Conservation (phyloP, 2,329 filamentous ascomycete genomes). For the Colletotrichum viniferum region DNA sequence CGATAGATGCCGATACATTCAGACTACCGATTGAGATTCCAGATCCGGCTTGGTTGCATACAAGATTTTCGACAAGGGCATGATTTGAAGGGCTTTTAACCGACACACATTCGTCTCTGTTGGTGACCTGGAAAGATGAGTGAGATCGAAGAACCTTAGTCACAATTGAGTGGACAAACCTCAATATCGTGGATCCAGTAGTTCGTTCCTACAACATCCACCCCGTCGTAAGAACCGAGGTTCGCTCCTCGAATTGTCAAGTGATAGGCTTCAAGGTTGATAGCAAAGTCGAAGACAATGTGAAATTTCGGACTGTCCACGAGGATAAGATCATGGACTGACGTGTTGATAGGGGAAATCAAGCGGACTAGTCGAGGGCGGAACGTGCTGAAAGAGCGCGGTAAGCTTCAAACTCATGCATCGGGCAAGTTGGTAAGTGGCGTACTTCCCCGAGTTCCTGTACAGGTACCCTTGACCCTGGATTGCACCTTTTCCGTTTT, state of each 20-base stretch:
- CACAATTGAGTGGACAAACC: accelerated
- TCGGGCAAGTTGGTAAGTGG: neutral
- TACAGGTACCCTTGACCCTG: neutral
- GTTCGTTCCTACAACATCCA: neutral
- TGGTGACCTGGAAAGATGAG: neutral
- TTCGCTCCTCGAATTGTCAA: neutral
- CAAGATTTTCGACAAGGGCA: neutral
- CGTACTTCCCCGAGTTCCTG: neutral
- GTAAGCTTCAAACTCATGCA: neutral
- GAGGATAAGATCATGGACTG: neutral
- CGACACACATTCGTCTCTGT: neutral
- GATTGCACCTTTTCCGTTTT: neutral
- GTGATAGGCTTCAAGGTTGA: neutral
- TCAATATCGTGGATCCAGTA: neutral
- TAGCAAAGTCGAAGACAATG: neutral
- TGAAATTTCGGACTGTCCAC: neutral
- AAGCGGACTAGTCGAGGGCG: neutral
- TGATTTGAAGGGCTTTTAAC: neutral
- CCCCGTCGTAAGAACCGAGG: neutral
- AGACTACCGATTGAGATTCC: neutral
- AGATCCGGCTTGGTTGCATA: neutral
- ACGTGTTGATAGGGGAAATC: neutral
- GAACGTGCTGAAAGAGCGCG: neutral
- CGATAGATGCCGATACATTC: neutral
- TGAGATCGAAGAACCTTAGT: accelerated